Evolutionary conservation across 352 stramenopile genomes (phyloP).

Genomic region (Thraustochytrium sp.): DNA sequence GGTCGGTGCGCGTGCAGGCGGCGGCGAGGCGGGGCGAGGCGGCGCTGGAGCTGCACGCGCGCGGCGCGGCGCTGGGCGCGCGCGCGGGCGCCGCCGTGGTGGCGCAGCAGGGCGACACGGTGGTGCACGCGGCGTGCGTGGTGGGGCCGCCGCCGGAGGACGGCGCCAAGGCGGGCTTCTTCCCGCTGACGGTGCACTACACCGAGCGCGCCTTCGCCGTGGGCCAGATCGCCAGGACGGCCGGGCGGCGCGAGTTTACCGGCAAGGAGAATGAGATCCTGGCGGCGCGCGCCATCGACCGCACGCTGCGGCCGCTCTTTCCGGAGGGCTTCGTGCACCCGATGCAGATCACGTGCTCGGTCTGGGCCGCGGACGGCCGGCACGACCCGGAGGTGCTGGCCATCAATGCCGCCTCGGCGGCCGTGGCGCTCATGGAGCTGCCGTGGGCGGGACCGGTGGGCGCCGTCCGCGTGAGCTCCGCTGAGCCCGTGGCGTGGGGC

Average conservation of each 20-base stretch:
- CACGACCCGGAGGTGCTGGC: slow-evolving; percentile 54
- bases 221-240: slow-evolving; percentile 77
- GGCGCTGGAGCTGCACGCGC: background rate
- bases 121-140: background rate
- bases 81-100: background rate
- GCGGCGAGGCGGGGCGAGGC: background rate
- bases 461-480: slow-evolving; percentile 64
- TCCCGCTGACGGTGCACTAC: slow-evolving; percentile 88
- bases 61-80: background rate
- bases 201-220: slow-evolving; percentile 68
- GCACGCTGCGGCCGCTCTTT: slow-evolving; percentile 88
- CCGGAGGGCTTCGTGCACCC: slow-evolving; percentile 85
- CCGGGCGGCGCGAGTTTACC: slow-evolving; percentile 73
- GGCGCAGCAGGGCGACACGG: background rate
- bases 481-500: background rate
- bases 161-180: slow-evolving; percentile 63
- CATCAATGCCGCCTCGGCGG: slow-evolving; percentile 59
- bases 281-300: slow-evolving; percentile 89
- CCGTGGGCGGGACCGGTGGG: slow-evolving; percentile 79
- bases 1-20: background rate
- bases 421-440: slow-evolving; percentile 72
- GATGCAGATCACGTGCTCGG: slow-evolving; percentile 80
- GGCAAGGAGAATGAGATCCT: slow-evolving; percentile 90
- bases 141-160: background rate
- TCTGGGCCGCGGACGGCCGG: slow-evolving; percentile 67